Percentiles rank a stretch among this genome's conserved stretches.
phyloP scores from a whole-genome alignment of 208 protist species.

The Leptomonas seymouri region DNA sequence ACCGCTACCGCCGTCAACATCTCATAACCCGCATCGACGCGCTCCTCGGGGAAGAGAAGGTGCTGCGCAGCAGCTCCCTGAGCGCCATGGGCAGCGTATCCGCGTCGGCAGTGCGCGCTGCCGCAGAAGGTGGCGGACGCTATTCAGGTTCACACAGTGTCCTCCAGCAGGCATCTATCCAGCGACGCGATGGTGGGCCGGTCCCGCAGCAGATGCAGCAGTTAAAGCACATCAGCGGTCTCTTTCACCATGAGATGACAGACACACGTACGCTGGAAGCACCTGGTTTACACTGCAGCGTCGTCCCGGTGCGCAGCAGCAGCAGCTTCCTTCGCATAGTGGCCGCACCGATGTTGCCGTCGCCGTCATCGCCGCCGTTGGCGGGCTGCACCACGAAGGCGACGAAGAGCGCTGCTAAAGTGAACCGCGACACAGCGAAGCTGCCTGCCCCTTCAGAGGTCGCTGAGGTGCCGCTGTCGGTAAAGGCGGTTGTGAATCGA shows the following conservation, averaged over 20 bases:
- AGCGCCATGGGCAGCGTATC: not conserved
- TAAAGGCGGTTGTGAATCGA: constrained; percentile 7
- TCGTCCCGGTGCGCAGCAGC: constrained; percentile 5
- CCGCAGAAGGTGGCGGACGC: constrained; percentile 3
- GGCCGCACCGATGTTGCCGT: no score
- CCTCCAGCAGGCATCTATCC: not conserved
- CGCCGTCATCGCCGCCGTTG: no score
- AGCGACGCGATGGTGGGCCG: no score
- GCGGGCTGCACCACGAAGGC: no score
- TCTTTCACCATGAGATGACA: no score
- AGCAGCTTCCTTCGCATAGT: constrained; percentile 20
- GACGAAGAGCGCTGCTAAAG: no score
- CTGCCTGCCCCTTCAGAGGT: not conserved
- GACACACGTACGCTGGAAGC: no score
- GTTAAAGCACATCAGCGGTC: no score
- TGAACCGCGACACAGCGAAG: no score
- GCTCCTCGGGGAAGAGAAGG: not conserved
- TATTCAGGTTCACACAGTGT: not conserved
- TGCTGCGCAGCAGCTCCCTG: not conserved
- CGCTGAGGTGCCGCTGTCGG: not conserved
- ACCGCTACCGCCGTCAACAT: constrained; percentile 16
- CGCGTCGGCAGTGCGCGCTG: not conserved
- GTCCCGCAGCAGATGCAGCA: not conserved
- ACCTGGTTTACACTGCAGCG: not conserved
- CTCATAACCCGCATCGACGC: constrained; percentile 1